Conservation (phyloP, 352 stramenopile genomes). For the Phytophthora sp. region DNA sequence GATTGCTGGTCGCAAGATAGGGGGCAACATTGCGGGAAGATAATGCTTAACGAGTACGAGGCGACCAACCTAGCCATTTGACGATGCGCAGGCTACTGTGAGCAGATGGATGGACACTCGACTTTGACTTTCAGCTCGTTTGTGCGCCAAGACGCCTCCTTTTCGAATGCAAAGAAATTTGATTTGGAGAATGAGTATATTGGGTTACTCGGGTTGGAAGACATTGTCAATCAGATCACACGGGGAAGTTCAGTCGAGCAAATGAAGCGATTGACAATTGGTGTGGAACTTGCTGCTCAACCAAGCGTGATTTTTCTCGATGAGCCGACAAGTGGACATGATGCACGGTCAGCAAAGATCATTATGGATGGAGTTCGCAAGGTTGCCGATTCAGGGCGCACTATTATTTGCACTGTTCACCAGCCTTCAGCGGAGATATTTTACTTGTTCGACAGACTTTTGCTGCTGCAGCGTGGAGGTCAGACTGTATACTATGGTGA, state of each 20-base stretch:
- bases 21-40: no score
- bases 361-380: conserved; percentile 13
- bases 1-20: no score
- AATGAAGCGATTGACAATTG: conserved; percentile 48
- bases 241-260: conserved; percentile 26
- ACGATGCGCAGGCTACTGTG: conserved; percentile 56
- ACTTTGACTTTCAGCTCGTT: conserved; percentile 84
- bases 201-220: conserved; percentile 24
- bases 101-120: conserved; percentile 90
- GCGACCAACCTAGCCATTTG: conserved; percentile 56
- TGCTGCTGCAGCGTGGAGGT: conserved; percentile 64
- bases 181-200: conserved; percentile 29
- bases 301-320: conserved; percentile 20
- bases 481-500: no score
- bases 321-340: conserved; percentile 8
- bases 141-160: conserved; percentile 44
- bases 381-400: conserved; percentile 6
- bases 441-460: conserved; percentile 76
- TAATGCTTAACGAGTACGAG: no score
- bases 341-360: conserved; percentile 3
- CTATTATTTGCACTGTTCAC: conserved; percentile 87
- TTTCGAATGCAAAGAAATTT: conserved; percentile 28
- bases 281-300: conserved; percentile 69
- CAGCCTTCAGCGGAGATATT: conserved; percentile 86
- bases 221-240: conserved; percentile 40